A percentile compares a stretch with the other conserved stretches of the same genome.
phyloP scores from a whole-genome alignment of 2,329 filamentous ascomycete genomes.

The Diaporthe ampelina region DNA sequence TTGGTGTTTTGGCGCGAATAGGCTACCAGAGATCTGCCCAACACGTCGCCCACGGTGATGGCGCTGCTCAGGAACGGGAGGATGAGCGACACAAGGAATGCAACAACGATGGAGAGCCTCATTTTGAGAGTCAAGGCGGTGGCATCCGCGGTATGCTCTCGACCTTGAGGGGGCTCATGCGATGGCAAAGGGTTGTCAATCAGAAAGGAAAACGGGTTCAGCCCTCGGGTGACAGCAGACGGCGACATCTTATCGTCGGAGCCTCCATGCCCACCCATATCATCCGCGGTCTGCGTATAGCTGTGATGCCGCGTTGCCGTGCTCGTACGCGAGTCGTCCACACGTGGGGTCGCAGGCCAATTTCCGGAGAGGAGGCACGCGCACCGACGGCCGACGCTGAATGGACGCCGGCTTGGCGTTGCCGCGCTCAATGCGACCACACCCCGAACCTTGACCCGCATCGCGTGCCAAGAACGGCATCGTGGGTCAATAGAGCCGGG shows the following conservation, averaged over 20 bases:
- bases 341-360: conserved; percentile 23
- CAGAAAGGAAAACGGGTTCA: too few species aligned
- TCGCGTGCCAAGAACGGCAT: conserved; percentile 24
- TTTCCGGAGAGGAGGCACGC: conserved; percentile 26
- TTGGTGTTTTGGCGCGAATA: conserved; percentile 21
- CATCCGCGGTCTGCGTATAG: too few species aligned
- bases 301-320: conserved; percentile 23
- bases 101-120: conserved; percentile 27
- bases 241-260: not conserved
- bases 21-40: conserved; percentile 29
- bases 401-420: conserved; percentile 26
- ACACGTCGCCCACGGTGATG: conserved; percentile 32
- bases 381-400: conserved; percentile 18
- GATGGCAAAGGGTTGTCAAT: too few species aligned
- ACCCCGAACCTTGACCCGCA: conserved; percentile 10
- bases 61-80: conserved; percentile 29
- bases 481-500: conserved; percentile 13
- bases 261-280: too few species aligned
- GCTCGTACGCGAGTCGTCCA: not conserved
- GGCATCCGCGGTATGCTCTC: not conserved
- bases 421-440: conserved; percentile 22
- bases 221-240: too few species aligned
- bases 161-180: too few species aligned
- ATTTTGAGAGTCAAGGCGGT: conserved; percentile 4
- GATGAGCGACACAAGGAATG: conserved; percentile 13